Percentiles rank a stretch among this genome's conserved stretches.
Evolutionary conservation across 2,329 filamentous ascomycete species (phyloP).

Genomic region (Ophiostoma pallidulum): DNA sequence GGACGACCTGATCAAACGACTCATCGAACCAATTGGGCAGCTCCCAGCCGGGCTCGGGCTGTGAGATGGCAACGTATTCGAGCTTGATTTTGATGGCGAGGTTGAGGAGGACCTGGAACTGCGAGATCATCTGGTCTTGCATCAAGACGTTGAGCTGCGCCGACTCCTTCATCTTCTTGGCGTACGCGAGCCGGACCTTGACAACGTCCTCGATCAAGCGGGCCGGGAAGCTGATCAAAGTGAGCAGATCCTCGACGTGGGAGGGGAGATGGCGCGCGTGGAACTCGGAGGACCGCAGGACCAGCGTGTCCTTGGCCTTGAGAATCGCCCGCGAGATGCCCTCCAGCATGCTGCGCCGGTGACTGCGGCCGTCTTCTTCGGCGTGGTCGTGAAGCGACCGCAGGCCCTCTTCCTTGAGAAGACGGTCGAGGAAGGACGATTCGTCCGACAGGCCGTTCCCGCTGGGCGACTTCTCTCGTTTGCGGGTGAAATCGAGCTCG

Average conservation of each 20-base stretch:
- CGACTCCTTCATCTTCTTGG: conserved; percentile 90
- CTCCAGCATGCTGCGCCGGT: conserved; percentile 66
- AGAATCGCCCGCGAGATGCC: conserved; percentile 78
- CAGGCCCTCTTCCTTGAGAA: conserved; percentile 91
- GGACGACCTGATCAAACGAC: conserved; percentile 81
- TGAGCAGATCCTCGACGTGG: conserved; percentile 93
- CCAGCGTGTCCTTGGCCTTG: conserved; percentile 88
- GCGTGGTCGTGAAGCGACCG: conserved; percentile 78
- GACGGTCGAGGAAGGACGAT: conserved; percentile 83
- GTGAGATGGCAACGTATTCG: conserved; percentile 73
- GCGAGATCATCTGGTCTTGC: conserved; percentile 94
- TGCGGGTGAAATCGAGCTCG: conserved; percentile 80
- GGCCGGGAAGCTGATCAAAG: conserved; percentile 93
- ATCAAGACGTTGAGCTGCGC: conserved; percentile 87
- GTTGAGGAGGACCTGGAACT: conserved; percentile 88
- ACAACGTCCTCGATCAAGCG: conserved; percentile 96
- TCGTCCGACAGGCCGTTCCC: conserved; percentile 75
- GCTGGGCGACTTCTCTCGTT: conserved; percentile 57
- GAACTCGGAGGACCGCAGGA: conserved; percentile 76
- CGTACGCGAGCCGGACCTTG: conserved; percentile 80
- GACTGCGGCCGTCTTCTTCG: conserved; percentile 32
- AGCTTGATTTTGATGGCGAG: conserved; percentile 89
- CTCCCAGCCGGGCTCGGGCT: conserved; percentile 88
- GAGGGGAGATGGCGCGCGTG: conserved; percentile 83
- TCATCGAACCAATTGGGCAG: conserved; percentile 94